phyloP scores from a whole-genome alignment of 345 rosid species.

The Kandelia obovata region DNA sequence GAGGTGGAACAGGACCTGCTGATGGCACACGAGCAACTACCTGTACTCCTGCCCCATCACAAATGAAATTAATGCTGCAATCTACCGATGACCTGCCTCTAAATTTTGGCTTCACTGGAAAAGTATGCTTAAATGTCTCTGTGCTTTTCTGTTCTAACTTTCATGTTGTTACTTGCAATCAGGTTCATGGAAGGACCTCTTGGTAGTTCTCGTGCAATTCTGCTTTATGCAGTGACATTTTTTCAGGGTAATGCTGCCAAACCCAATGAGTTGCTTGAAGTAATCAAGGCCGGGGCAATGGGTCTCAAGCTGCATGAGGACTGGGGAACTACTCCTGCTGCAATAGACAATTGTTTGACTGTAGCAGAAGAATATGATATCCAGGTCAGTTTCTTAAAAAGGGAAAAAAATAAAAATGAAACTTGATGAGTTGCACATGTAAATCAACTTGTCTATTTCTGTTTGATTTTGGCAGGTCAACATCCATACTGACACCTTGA shows the following conservation, averaged over 20 bases:
- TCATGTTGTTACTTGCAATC: background rate
- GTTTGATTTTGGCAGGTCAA: conserved; percentile 60
- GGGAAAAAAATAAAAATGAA: background rate
- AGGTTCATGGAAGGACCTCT: conserved; percentile 4
- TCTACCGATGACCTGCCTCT: conserved; percentile 89
- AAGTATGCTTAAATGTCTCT: conserved; percentile 44
- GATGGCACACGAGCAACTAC: conserved; percentile 96
- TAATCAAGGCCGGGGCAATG: conserved; percentile 94
- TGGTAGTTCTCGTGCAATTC: background rate
- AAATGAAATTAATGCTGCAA: conserved; percentile 93
- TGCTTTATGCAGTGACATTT: conserved; percentile 8
- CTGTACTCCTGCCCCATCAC: conserved; percentile 80
- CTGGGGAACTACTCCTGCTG: conserved; percentile 98
- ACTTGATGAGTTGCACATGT: background rate
- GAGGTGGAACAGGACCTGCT: conserved; percentile 99
- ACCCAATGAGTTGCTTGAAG: conserved; percentile 69
- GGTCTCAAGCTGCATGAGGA: conserved; percentile 97
- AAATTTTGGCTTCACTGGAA: conserved; percentile 97
- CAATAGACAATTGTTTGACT: conserved; percentile 82
- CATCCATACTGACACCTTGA: conserved; percentile 93
- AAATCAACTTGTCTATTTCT: conserved; percentile 5
- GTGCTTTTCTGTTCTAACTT: background rate
- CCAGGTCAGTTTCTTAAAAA: conserved; percentile 43
- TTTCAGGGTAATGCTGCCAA: conserved; percentile 74
- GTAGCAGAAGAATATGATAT: conserved; percentile 75